Evolutionary conservation across 2,329 filamentous ascomycete genomes (phyloP).

Genomic region (Exserohilum turcica): DNA sequence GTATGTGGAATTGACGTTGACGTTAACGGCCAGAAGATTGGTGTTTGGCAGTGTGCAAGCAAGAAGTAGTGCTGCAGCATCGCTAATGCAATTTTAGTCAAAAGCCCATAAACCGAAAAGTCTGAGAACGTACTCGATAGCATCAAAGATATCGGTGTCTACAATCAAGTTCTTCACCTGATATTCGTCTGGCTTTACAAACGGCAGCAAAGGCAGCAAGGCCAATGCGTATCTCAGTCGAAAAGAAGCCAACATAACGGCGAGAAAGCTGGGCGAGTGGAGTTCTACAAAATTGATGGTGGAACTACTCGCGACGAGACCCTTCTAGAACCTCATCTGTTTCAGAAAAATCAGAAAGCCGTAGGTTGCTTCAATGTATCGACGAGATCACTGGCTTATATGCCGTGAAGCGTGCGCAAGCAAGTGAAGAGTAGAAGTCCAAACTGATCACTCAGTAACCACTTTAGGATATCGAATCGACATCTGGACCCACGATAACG

Average conservation of each 20-base stretch:
- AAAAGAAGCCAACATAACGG: not conserved
- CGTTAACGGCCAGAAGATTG: slow-evolving; percentile 9
- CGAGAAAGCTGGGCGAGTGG: not conserved
- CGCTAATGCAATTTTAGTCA: not conserved
- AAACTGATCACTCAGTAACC: not conserved
- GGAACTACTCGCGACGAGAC: not conserved
- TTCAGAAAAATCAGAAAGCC: not conserved
- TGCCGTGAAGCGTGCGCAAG: no score
- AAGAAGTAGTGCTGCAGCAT: slow-evolving; percentile 7
- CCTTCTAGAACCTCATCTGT: not conserved
- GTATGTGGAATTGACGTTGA: slow-evolving; percentile 34
- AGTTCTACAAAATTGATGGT: not conserved
- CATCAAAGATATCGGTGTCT: slow-evolving; percentile 9
- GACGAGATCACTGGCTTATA: no score
- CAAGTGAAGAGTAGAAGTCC: not conserved
- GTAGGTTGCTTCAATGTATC: no score
- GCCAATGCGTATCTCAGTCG: not conserved
- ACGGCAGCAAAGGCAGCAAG: not conserved
- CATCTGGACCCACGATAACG: not conserved
- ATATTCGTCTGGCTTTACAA: not conserved
- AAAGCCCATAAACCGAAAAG: not conserved
- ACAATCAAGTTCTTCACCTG: not conserved
- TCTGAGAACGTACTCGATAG: slow-evolving; percentile 2
- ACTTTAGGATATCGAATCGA: not conserved
- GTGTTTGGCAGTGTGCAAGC: slow-evolving; percentile 9